These are phyloP conservation scores for Hymenotorrendiella dingleyae DNA, from an alignment of 2,329 filamentous ascomycete species.

Conservation along the genomic window DNA sequence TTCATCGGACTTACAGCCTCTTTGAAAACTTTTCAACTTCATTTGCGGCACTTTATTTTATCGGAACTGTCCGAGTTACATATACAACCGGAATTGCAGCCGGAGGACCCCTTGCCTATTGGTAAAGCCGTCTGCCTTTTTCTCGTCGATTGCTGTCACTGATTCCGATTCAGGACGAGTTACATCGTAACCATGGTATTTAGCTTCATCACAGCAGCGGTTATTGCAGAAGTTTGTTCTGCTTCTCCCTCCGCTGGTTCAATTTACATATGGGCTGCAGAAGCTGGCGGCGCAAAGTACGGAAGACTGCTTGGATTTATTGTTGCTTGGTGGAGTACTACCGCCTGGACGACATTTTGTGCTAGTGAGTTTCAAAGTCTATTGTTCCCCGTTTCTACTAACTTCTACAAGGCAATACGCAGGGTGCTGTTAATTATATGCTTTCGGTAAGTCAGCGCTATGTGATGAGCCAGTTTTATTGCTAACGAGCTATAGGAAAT, in stretches of 20 bases:
- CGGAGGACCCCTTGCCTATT: conserved; percentile 55
- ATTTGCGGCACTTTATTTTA: conserved; percentile 55
- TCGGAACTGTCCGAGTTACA: conserved; percentile 53
- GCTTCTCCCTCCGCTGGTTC: conserved; percentile 33
- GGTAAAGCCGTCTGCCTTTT: conserved; percentile 34
- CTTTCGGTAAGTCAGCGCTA: conserved; percentile 43
- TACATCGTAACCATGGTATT: conserved; percentile 55
- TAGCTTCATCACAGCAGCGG: conserved; percentile 54
- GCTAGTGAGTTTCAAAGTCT: conserved; percentile 33
- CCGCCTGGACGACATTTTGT: conserved; percentile 55
- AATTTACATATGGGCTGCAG: conserved; percentile 44
- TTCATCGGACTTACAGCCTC: conserved; percentile 50
- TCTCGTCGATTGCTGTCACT: conserved; percentile 9
- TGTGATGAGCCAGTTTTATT: too few species aligned
- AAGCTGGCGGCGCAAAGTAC: conserved; percentile 39
- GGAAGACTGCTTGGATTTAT: conserved; percentile 34
- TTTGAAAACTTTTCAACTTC: conserved; percentile 55
- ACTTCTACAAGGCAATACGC: conserved; percentile 39
- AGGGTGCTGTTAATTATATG: conserved; percentile 46
- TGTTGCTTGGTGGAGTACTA: conserved; percentile 61
- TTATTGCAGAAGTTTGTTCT: conserved; percentile 52
- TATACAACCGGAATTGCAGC: conserved; percentile 58
- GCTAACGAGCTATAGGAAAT: too few species aligned
- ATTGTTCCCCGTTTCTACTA: background rate
- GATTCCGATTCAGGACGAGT: conserved; percentile 42